phyloP scores from a whole-genome alignment of 2,329 filamentous ascomycete species.

The Ophiostoma himal-ulmi region DNA sequence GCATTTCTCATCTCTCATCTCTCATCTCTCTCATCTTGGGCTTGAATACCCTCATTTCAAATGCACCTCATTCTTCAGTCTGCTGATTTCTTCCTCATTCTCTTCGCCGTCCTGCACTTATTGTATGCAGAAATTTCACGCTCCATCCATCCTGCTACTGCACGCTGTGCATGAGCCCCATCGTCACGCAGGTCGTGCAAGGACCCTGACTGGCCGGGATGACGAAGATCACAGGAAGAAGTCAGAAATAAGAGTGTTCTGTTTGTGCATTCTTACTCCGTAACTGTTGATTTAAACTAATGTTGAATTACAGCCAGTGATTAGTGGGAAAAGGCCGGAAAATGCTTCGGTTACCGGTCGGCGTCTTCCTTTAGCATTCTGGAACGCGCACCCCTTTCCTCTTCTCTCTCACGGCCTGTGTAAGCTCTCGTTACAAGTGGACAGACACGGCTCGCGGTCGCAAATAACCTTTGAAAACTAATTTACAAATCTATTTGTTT shows the following conservation, averaged over 20 bases:
- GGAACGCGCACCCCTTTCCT: neutral
- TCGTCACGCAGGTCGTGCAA: slow-evolving; percentile 17
- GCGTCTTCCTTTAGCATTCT: neutral
- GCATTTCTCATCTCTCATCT: neutral
- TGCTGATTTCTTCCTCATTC: neutral
- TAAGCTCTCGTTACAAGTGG: neutral
- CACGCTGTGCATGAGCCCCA: slow-evolving; percentile 21
- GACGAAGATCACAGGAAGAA: neutral
- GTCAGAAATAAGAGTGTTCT: neutral
- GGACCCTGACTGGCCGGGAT: slow-evolving; percentile 19
- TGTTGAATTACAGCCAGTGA: neutral
- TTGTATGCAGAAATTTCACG: slow-evolving; percentile 20
- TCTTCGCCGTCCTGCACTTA: neutral
- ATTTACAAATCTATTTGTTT: neutral
- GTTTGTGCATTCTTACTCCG: neutral
- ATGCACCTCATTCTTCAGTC: slow-evolving; percentile 11
- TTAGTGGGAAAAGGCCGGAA: neutral
- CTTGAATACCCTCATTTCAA: neutral
- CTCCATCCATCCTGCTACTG: slow-evolving; percentile 18
- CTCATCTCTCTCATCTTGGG: neutral
- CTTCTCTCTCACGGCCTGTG: neutral
- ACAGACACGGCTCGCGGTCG: slow-evolving; percentile 2
- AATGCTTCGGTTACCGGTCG: neutral
- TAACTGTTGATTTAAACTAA: neutral
- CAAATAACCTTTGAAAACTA: neutral